Conservation (phyloP, 2,329 filamentous ascomycete species). For the Epichloe scottii region DNA sequence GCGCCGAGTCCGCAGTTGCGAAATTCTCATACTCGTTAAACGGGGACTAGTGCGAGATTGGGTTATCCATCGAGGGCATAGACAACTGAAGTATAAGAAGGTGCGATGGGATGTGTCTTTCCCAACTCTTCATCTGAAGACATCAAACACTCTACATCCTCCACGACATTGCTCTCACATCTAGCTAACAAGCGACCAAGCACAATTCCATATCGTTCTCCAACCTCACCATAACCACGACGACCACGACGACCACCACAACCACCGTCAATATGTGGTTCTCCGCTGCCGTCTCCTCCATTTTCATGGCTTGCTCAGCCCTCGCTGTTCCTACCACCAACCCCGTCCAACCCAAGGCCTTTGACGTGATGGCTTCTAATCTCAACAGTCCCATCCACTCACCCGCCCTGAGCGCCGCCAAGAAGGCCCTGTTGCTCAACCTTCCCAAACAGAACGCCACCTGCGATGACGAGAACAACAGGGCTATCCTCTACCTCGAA, state of each 20-base stretch:
- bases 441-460: slow-evolving; percentile 31
- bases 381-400: slow-evolving; percentile 38
- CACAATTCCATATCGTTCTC: background rate
- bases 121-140: background rate
- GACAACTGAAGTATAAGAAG: background rate
- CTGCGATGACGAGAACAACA: slow-evolving; percentile 31
- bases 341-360: slow-evolving; percentile 20
- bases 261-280: slow-evolving; percentile 16
- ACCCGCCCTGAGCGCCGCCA: slow-evolving; percentile 29
- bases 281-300: slow-evolving; percentile 13
- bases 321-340: slow-evolving; percentile 13
- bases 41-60: too few species aligned
- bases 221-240: background rate
- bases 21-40: too few species aligned
- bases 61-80: too few species aligned
- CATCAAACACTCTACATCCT: background rate
- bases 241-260: too few species aligned
- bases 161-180: background rate
- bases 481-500: slow-evolving; percentile 38
- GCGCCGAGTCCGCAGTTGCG: slow-evolving; percentile 12
- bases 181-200: background rate
- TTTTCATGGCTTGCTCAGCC: slow-evolving; percentile 15
- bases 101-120: background rate
- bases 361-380: slow-evolving; percentile 36
- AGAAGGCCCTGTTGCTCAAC: slow-evolving; percentile 31